phyloP scores from a whole-genome alignment of 495 filamentous ascomycete genomes.

The Lophiotrema nucula region DNA sequence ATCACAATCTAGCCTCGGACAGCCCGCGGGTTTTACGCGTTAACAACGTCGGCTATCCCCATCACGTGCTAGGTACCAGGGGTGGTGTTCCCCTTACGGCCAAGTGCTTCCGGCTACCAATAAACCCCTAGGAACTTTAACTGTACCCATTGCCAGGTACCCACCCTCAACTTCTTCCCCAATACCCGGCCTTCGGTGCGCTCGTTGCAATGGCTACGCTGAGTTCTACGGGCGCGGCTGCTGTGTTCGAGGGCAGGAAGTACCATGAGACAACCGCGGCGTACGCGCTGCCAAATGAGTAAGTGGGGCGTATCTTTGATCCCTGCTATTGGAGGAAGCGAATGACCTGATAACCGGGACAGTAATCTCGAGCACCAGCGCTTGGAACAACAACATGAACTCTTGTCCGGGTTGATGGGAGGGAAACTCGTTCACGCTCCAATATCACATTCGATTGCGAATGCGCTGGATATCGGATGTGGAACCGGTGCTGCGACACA shows the following conservation, averaged over 20 bases:
- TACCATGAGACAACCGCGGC: slow-evolving; percentile 11
- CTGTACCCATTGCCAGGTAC: neutral
- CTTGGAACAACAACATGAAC: slow-evolving; percentile 7
- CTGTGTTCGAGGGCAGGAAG: neutral
- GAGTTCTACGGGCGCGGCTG: neutral
- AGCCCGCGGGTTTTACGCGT: too few species aligned
- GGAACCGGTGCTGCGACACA: slow-evolving; percentile 7
- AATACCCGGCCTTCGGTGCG: neutral
- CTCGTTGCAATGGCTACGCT: neutral
- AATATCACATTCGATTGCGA: neutral
- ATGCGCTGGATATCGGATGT: slow-evolving; percentile 11
- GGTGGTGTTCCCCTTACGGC: too few species aligned
- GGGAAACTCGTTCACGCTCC: slow-evolving; percentile 8
- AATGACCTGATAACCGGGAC: neutral
- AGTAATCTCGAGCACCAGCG: slow-evolving; percentile 12
- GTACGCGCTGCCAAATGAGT: slow-evolving; percentile 20
- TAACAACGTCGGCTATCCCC: too few species aligned
- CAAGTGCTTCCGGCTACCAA: too few species aligned
- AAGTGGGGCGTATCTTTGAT: neutral
- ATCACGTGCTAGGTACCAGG: too few species aligned
- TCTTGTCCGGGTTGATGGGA: slow-evolving; percentile 2
- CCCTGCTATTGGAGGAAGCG: neutral
- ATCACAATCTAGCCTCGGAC: too few species aligned
- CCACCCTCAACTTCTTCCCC: neutral
- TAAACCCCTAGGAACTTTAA: neutral